phyloP scores from a whole-genome alignment of 2,329 filamentous ascomycete species.

The Paecilomyces formosus region DNA sequence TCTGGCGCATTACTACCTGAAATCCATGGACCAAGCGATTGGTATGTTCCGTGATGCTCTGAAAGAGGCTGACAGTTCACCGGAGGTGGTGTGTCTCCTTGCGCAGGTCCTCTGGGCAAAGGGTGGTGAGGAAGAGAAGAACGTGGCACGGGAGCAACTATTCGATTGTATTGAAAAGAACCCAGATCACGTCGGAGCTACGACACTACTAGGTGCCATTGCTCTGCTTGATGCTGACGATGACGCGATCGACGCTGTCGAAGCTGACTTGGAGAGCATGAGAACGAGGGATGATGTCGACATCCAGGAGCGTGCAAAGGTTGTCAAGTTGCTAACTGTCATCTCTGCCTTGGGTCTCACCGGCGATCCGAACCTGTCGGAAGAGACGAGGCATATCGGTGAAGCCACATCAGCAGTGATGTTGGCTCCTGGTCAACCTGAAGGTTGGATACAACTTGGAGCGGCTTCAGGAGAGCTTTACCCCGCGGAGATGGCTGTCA shows the following conservation, averaged over 20 bases:
- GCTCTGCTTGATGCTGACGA: conserved; percentile 72
- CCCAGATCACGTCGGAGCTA: conserved; percentile 68
- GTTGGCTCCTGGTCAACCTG: conserved; percentile 68
- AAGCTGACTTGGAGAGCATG: conserved; percentile 66
- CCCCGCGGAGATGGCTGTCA: conserved; percentile 69
- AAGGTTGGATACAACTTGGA: conserved; percentile 73
- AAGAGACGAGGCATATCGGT: conserved; percentile 46
- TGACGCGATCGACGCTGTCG: conserved; percentile 73
- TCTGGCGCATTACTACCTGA: conserved; percentile 67
- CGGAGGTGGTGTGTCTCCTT: conserved; percentile 79
- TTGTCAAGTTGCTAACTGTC: conserved; percentile 68
- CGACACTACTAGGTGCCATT: conserved; percentile 76
- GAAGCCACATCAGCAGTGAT: conserved; percentile 72
- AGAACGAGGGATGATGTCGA: conserved; percentile 60
- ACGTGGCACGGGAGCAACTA: conserved; percentile 69
- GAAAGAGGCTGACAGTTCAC: conserved; percentile 65
- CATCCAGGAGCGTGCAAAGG: conserved; percentile 56
- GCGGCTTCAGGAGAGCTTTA: conserved; percentile 47
- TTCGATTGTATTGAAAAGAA: conserved; percentile 71
- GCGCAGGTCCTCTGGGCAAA: conserved; percentile 92
- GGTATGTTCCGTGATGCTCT: conserved; percentile 74
- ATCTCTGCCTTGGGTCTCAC: conserved; percentile 55
- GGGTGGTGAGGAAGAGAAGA: conserved; percentile 64
- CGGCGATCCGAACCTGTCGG: conserved; percentile 30
- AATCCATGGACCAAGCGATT: conserved; percentile 61